phyloP scores from a whole-genome alignment of 768 basidiomycete genomes.

The Lentinula detonsa region DNA sequence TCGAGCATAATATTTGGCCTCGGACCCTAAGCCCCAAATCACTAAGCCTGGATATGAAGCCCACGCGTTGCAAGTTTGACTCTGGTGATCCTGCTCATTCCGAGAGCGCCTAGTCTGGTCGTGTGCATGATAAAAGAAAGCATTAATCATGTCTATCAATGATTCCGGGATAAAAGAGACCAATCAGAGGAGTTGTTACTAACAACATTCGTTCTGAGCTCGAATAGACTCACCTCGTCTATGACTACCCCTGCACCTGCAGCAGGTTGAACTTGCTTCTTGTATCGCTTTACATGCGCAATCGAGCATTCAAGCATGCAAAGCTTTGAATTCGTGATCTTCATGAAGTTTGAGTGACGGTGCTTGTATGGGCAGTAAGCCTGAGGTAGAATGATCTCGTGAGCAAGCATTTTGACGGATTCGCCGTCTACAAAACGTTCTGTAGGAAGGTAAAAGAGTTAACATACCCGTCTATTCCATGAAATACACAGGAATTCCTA shows the following conservation, averaged over 20 bases:
- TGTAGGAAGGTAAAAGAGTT: background rate
- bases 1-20: background rate
- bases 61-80: background rate
- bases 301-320: background rate
- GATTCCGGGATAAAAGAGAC: background rate
- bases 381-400: background rate
- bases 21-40: background rate
- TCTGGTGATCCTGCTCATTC: background rate
- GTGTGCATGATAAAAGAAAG: background rate
- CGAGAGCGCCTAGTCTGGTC: background rate
- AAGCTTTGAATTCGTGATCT: background rate
- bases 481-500: background rate
- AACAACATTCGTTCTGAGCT: background rate
- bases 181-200: background rate
- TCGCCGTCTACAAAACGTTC: background rate
- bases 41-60: background rate
- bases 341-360: background rate
- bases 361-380: background rate
- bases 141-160: background rate
- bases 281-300: background rate
- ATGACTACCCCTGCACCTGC: background rate
- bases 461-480: too few species aligned
- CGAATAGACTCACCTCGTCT: background rate
- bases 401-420: background rate
- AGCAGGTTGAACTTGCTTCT: too few species aligned